A percentile compares a stretch with the other conserved stretches of the same genome.
Conservation (phyloP, 768 basidiomycete genomes). For the Lactarius evosmus region DNA sequence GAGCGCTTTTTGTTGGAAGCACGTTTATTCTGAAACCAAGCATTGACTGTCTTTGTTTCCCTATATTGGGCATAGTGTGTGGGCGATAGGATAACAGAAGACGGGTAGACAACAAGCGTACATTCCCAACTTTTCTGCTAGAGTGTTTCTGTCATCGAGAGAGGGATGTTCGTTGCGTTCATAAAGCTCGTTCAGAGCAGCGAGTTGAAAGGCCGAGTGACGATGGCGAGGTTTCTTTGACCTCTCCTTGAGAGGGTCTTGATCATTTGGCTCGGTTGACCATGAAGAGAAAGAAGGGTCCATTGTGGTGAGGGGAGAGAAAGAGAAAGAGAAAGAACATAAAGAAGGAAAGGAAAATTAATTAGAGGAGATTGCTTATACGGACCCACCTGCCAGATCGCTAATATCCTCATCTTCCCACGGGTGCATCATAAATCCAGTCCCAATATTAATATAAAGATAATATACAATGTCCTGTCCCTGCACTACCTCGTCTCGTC, state of each 20-base stretch:
- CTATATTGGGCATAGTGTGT: conserved; percentile 38
- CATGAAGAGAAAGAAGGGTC: conserved; percentile 32
- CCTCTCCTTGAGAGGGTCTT: conserved; percentile 39
- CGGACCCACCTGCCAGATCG: conserved; percentile 25
- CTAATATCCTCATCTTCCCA: conserved; percentile 28
- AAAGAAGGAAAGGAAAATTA: conserved; percentile 28
- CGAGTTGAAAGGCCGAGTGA: conserved; percentile 67
- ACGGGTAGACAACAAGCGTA: conserved; percentile 39
- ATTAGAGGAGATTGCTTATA: conserved; percentile 28
- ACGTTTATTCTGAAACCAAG: conserved; percentile 86
- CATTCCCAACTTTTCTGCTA: conserved; percentile 77
- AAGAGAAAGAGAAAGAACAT: conserved; percentile 19
- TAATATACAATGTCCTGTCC: not conserved
- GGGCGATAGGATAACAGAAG: conserved; percentile 14
- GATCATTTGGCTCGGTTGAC: conserved; percentile 20
- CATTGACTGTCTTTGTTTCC: conserved; percentile 82
- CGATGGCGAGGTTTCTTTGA: conserved; percentile 79
- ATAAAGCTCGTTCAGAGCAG: conserved; percentile 74
- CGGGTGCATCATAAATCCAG: conserved; percentile 16
- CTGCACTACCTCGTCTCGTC: not conserved
- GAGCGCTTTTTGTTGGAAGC: conserved; percentile 75
- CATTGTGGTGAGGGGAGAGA: conserved; percentile 30
- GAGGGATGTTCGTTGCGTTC: conserved; percentile 74
- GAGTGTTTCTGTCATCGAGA: conserved; percentile 59
- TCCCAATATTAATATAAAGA: conserved; percentile 15